A percentile compares a stretch with the other conserved stretches of the same genome.
Evolutionary conservation across 768 basidiomycete genomes (phyloP).

Genomic region (Dentipellis fragilis): DNA sequence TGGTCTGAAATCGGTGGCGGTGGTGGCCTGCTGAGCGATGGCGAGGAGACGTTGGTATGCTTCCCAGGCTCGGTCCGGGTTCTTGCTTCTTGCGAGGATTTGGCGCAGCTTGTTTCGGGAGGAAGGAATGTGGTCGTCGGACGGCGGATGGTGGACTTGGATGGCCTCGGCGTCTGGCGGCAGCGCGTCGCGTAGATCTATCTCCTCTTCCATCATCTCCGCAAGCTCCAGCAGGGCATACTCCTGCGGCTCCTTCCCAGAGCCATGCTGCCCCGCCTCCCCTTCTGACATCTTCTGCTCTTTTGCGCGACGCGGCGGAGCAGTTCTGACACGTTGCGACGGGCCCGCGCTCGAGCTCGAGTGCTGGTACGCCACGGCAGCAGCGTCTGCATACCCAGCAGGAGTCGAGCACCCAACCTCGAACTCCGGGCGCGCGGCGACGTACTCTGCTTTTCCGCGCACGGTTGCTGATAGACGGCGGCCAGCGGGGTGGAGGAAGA

Average conservation of each 20-base stretch:
- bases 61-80: conserved; percentile 29
- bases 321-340: too few species aligned
- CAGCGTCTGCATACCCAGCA: not conserved
- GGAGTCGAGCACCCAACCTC: not conserved
- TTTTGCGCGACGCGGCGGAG: too few species aligned
- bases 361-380: not conserved
- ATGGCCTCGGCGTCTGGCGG: not conserved
- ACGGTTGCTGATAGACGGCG: not conserved
- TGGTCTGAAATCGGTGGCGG: not conserved
- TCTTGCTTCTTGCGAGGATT: conserved; percentile 24
- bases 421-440: not conserved
- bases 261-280: too few species aligned
- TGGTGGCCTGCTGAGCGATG: conserved; percentile 5
- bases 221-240: too few species aligned
- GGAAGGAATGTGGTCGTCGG: not conserved
- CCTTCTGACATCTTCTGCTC: too few species aligned
- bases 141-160: conserved; percentile 15
- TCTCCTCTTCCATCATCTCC: not conserved
- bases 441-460: not conserved
- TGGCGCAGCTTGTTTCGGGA: conserved; percentile 17
- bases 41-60: conserved; percentile 29
- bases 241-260: too few species aligned
- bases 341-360: too few species aligned
- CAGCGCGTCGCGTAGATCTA: not conserved
- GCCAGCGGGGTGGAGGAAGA: not conserved